These are phyloP conservation scores for Plantago major DNA, from an alignment of 257 asterid genomes.

Conservation along the genomic window DNA sequence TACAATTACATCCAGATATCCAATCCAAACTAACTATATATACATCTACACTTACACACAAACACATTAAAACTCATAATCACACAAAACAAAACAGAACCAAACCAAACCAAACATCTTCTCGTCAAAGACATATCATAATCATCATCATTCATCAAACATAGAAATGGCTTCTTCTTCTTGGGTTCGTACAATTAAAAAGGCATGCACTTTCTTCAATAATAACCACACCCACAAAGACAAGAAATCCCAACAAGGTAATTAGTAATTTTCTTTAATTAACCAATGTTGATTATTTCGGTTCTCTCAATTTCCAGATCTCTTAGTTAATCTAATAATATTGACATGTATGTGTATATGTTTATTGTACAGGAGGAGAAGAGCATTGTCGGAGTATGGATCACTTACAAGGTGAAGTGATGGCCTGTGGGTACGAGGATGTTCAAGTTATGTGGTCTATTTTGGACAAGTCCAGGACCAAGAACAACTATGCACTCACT, in stretches of 20 bases:
- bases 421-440: constrained; percentile 79
- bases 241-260: constrained; percentile 31
- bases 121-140: no score
- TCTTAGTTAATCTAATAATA: not conserved
- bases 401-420: constrained; percentile 63
- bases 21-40: not conserved
- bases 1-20: no score
- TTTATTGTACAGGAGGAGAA: constrained; percentile 18
- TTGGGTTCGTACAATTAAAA: constrained; percentile 29
- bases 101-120: not conserved
- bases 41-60: not conserved
- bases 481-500: constrained; percentile 27
- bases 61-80: not conserved
- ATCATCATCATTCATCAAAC: not conserved
- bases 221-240: constrained; percentile 11
- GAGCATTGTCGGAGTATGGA: constrained; percentile 41
- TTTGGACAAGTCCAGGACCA: constrained; percentile 61
- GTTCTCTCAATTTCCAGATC: no score
- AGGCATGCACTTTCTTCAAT: constrained; percentile 38
- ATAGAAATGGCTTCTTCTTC: constrained; percentile 9
- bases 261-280: not conserved
- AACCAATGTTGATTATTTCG: no score
- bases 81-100: not conserved
- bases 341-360: no score
- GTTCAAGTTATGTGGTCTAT: constrained; percentile 93